Percentiles rank a stretch among this genome's conserved stretches.
These are phyloP conservation scores for Xylaria sp. DNA, from an alignment of 2,329 filamentous ascomycete genomes.

Conservation along the genomic window DNA sequence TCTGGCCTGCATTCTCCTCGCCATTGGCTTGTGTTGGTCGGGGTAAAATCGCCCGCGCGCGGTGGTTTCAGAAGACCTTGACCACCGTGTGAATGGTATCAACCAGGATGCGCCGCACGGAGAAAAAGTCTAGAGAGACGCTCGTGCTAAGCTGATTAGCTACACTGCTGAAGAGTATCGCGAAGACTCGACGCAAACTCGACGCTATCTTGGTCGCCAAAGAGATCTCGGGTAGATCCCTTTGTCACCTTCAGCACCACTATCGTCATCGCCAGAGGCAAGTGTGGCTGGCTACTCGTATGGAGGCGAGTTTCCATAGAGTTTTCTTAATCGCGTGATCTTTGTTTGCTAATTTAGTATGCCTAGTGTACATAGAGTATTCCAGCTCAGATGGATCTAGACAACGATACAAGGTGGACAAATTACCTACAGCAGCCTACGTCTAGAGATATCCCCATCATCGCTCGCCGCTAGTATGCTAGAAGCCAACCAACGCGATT, in stretches of 20 bases:
- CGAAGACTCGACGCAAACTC: background rate
- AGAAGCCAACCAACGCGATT: background rate
- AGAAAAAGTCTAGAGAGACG: background rate
- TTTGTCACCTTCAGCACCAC: slow-evolving; percentile 12
- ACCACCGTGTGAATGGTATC: background rate
- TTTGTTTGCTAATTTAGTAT: slow-evolving; percentile 1
- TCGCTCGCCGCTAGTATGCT: background rate
- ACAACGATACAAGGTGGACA: background rate
- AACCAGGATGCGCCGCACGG: slow-evolving; percentile 16
- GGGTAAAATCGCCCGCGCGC: background rate
- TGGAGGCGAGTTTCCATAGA: slow-evolving; percentile 2
- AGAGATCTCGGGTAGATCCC: background rate
- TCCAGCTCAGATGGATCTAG: background rate
- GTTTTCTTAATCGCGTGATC: slow-evolving; percentile 26
- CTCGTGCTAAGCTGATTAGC: background rate
- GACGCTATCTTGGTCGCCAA: background rate
- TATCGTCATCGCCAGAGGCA: background rate
- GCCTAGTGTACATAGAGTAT: background rate
- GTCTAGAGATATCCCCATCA: background rate
- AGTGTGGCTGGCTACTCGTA: background rate
- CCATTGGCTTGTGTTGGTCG: background rate
- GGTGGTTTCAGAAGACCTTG: background rate
- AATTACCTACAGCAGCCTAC: background rate
- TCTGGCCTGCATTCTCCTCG: slow-evolving; percentile 10
- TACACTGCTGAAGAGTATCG: background rate